These are phyloP conservation scores for Geotrichum aggregatum DNA, from an alignment of 1,139 yeast genomes.

Conservation along the genomic window DNA sequence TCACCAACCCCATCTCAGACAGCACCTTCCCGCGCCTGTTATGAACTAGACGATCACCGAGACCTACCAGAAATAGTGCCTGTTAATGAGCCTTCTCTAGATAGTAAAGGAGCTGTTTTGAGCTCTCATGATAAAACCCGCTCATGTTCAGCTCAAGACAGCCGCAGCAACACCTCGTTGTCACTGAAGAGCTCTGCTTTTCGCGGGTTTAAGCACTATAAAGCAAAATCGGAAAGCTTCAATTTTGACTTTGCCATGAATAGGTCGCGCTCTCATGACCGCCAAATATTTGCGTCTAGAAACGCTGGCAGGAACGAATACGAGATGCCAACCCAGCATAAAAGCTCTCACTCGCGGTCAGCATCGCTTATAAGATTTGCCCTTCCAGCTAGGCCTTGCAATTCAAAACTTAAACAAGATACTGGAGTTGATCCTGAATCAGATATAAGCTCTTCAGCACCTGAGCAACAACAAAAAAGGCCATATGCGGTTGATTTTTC, in stretches of 20 bases:
- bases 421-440: constrained; percentile 71
- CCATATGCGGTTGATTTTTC: constrained; percentile 37
- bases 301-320: not conserved
- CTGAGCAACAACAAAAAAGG: constrained; percentile 46
- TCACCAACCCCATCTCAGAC: not conserved
- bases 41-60: constrained; percentile 35
- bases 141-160: not conserved
- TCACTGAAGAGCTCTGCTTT: not conserved
- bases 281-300: constrained; percentile 18
- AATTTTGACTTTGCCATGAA: not conserved
- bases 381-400: constrained; percentile 16
- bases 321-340: not conserved
- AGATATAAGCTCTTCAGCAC: constrained; percentile 95
- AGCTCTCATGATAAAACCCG: not conserved
- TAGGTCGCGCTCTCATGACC: constrained; percentile 21
- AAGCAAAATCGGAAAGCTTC: constrained; percentile 6
- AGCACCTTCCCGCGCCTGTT: not conserved
- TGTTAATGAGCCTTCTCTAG: constrained; percentile 8
- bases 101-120: not conserved
- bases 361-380: not conserved
- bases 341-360: constrained; percentile 24
- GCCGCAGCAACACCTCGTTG: not conserved
- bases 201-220: constrained; percentile 19
- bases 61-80: constrained; percentile 35
- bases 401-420: constrained; percentile 29